Percentiles rank a stretch among this genome's conserved stretches.
phyloP scores from a whole-genome alignment of 2,329 filamentous ascomycete species.

The Fusarium neocosmosporiellum region DNA sequence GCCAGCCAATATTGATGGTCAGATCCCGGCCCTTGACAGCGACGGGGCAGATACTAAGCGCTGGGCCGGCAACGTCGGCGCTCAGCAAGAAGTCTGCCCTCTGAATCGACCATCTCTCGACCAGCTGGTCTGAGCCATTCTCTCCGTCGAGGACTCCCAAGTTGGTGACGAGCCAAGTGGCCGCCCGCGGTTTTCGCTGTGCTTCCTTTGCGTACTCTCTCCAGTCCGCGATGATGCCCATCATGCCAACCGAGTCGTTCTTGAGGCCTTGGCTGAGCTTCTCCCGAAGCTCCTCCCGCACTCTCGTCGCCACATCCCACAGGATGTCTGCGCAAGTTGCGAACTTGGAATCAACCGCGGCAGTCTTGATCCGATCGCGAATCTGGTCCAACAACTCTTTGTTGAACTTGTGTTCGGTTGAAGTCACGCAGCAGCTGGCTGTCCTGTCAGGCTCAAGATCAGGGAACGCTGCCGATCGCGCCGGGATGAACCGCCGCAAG shows the following conservation, averaged over 20 bases:
- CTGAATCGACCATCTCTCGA: conserved; percentile 31
- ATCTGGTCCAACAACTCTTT: background rate
- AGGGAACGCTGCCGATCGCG: conserved; percentile 2
- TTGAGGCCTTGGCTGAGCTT: conserved; percentile 30
- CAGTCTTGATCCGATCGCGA: background rate
- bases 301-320: conserved; percentile 32
- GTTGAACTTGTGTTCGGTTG: conserved; percentile 10
- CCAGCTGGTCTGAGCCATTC: background rate
- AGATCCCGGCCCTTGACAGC: conserved; percentile 28
- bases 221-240: conserved; percentile 38
- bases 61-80: conserved; percentile 12
- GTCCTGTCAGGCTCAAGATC: conserved; percentile 25
- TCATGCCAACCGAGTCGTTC: conserved; percentile 37
- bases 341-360: background rate
- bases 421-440: conserved; percentile 34
- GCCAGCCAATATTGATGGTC: conserved; percentile 35
- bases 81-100: conserved; percentile 29
- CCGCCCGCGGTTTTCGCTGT: conserved; percentile 24
- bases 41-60: background rate
- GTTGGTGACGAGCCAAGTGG: conserved; percentile 39
- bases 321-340: conserved; percentile 24
- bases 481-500: conserved; percentile 34
- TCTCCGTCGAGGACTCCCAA: conserved; percentile 42
- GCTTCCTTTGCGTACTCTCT: conserved; percentile 14
- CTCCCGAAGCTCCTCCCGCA: conserved; percentile 26